Evolutionary conservation across 2,329 filamentous ascomycete species (phyloP).

Genomic region (Akanthomyces muscarius): DNA sequence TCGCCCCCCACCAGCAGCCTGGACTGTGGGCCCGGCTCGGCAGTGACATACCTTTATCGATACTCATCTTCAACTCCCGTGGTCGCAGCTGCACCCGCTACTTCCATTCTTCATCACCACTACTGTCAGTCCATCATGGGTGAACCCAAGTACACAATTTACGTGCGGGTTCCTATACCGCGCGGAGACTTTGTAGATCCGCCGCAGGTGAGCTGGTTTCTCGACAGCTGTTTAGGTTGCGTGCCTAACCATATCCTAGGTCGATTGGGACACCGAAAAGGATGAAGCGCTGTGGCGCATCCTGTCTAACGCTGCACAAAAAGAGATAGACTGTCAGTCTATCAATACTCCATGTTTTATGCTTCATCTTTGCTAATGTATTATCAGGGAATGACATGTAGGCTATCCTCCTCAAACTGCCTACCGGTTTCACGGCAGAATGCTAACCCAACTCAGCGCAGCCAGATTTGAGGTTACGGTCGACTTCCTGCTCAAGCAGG

Average conservation of each 20-base stretch:
- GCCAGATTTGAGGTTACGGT: constrained; percentile 78
- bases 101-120: constrained; percentile 10
- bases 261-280: constrained; percentile 83
- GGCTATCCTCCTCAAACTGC: background rate
- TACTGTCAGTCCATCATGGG: constrained; percentile 32
- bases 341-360: background rate
- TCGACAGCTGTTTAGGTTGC: constrained; percentile 14
- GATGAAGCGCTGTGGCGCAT: constrained; percentile 89
- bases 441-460: constrained; percentile 49
- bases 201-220: constrained; percentile 59
- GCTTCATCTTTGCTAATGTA: background rate
- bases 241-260: constrained; percentile 45
- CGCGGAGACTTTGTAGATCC: constrained; percentile 88
- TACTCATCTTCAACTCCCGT: constrained; percentile 3
- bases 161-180: constrained; percentile 84
- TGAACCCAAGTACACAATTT: constrained; percentile 66
- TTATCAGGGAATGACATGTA: constrained; percentile 69
- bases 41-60: constrained; percentile 14
- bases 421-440: constrained; percentile 11
- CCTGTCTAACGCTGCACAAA: constrained; percentile 75
- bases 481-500: constrained; percentile 86
- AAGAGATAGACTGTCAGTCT: constrained; percentile 79
- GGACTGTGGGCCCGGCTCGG: background rate
- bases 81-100: background rate
- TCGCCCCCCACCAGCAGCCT: background rate